Conservation (phyloP, 164 flowering plant species). For the Piper betle region DNA sequence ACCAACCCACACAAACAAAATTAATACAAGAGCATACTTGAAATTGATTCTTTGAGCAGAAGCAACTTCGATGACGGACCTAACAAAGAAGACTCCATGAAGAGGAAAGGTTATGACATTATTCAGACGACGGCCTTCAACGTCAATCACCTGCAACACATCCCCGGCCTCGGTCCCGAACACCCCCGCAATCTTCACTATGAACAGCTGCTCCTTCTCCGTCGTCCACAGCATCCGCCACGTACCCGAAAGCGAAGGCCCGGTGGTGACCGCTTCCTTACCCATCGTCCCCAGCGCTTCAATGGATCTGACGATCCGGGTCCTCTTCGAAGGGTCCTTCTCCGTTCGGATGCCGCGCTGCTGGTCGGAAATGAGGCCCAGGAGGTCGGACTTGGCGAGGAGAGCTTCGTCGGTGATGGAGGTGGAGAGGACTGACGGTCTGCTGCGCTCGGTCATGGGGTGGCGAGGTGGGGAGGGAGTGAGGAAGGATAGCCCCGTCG, state of each 20-base stretch:
- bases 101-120: constrained; percentile 94
- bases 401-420: constrained; percentile 12
- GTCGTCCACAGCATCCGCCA: constrained; percentile 98
- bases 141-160: constrained; percentile 88
- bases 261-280: constrained; percentile 46
- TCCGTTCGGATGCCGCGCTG: constrained; percentile 77
- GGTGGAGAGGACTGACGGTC: neutral
- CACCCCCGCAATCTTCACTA: constrained; percentile 55
- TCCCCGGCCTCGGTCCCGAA: constrained; percentile 82
- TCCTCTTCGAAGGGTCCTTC: constrained; percentile 31
- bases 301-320: constrained; percentile 49
- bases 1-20: too few species aligned
- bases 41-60: constrained; percentile 77
- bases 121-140: constrained; percentile 33
- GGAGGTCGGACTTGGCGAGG: constrained; percentile 30
- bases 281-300: constrained; percentile 47
- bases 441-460: neutral
- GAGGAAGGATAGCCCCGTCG: neutral
- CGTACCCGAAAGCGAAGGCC: constrained; percentile 56
- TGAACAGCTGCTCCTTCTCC: constrained; percentile 92
- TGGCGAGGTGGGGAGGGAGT: neutral
- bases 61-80: constrained; percentile 55
- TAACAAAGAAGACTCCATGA: constrained; percentile 78
- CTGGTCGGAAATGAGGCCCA: constrained; percentile 35
- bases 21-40: constrained; percentile 26